Evolutionary conservation across 202 grass and related monocot genomes (phyloP).

Genomic region (Schoenoplectus tabernaemontani): DNA sequence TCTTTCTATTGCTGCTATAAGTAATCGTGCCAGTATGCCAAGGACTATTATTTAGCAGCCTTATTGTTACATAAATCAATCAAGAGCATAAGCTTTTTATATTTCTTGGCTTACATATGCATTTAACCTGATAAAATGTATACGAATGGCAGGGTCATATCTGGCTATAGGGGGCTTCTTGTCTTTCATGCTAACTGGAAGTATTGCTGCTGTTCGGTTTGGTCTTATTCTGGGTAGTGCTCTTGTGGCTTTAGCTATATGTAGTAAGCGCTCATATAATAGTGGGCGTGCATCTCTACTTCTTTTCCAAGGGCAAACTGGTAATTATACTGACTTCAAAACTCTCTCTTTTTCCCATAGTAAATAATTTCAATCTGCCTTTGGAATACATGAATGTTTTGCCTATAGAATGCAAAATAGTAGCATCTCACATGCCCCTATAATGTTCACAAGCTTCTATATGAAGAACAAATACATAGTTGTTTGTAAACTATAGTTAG

Average conservation of each 20-base stretch:
- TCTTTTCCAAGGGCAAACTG: conserved; percentile 72
- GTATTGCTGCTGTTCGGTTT: conserved; percentile 70
- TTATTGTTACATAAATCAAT: not conserved
- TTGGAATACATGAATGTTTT: not conserved
- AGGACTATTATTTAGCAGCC: not conserved
- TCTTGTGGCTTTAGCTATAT: conserved; percentile 56
- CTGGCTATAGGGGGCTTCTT: conserved; percentile 67
- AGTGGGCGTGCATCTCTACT: conserved; percentile 38
- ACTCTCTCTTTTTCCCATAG: conserved; percentile 7
- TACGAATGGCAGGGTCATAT: conserved; percentile 55
- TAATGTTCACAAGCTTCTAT: not conserved
- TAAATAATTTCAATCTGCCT: not conserved
- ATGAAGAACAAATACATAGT: not conserved
- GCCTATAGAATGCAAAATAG: not conserved
- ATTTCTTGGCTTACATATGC: not conserved
- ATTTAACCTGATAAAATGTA: not conserved
- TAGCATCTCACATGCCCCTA: not conserved
- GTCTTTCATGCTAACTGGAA: conserved; percentile 86
- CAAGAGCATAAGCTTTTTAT: not conserved
- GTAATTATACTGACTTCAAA: conserved; percentile 41
- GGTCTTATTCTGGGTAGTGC: conserved; percentile 74
- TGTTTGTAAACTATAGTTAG: not conserved
- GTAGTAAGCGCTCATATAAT: conserved; percentile 67
- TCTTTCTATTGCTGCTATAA: not conserved
- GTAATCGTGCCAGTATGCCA: not conserved